phyloP scores from a whole-genome alignment of 225 moss, liverwort and hornwort genomes.

The Takakia lepidozioides region DNA sequence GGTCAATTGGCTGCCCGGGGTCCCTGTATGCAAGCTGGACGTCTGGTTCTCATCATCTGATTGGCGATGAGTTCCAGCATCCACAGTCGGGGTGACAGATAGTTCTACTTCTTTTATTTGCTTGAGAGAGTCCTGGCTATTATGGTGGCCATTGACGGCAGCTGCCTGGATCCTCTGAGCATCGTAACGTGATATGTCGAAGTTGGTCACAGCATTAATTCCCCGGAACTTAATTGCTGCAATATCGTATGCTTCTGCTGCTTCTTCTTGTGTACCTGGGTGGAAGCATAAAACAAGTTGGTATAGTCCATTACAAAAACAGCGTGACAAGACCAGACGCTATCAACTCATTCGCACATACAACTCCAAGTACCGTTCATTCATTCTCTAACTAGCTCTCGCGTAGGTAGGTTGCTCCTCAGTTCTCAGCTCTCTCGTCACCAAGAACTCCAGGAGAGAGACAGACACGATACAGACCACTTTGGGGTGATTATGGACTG shows the following conservation, averaged over 20 bases:
- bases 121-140: slow-evolving; percentile 55
- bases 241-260: slow-evolving; percentile 97
- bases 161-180: slow-evolving; percentile 71
- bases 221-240: slow-evolving; percentile 98
- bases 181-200: slow-evolving; percentile 97
- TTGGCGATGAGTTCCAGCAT: slow-evolving; percentile 27
- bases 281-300: too few relatives aligned
- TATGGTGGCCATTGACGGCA: slow-evolving; percentile 30
- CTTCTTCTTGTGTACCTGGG: slow-evolving; percentile 98
- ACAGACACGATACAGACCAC: too few relatives aligned
- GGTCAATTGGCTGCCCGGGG: slow-evolving; percentile 56
- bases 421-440: too few relatives aligned
- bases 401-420: too few relatives aligned
- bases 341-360: too few relatives aligned
- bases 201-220: slow-evolving; percentile 96
- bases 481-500: too few relatives aligned
- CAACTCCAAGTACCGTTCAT: too few relatives aligned
- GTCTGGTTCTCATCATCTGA: slow-evolving; percentile 68
- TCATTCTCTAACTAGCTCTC: too few relatives aligned
- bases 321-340: too few relatives aligned
- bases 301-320: too few relatives aligned
- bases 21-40: slow-evolving; percentile 54
- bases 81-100: slow-evolving; percentile 11
- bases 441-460: too few relatives aligned
- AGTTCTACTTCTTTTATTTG: slow-evolving; percentile 57